phyloP scores from a whole-genome alignment of 805 yeast species.

The Zygotorulaspora florentina region DNA sequence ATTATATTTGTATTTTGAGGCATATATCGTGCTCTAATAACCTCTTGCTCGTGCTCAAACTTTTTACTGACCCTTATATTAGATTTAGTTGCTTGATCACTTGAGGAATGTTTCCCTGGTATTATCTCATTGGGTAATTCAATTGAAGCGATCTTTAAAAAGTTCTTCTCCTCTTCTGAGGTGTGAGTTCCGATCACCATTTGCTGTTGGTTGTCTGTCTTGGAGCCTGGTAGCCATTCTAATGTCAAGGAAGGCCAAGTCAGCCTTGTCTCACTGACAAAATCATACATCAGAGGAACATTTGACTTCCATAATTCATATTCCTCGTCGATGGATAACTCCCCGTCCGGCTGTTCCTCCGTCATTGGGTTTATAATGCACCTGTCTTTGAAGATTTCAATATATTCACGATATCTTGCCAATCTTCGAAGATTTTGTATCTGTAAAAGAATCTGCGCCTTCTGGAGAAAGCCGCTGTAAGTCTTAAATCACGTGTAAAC shows the following conservation, averaged over 20 bases:
- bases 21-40: slow-evolving; percentile 67
- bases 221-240: slow-evolving; percentile 60
- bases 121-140: slow-evolving; percentile 48
- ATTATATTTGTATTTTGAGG: slow-evolving; percentile 54
- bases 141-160: slow-evolving; percentile 60
- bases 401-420: too few relatives aligned
- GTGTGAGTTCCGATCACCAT: slow-evolving; percentile 70
- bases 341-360: slow-evolving; percentile 23
- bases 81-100: slow-evolving; percentile 32
- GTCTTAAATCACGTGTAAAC: background rate
- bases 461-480: background rate
- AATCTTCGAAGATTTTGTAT: background rate
- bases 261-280: slow-evolving; percentile 72
- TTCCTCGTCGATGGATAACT: slow-evolving; percentile 45
- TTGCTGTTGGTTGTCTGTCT: slow-evolving; percentile 42
- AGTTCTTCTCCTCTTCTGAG: slow-evolving; percentile 62
- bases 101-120: slow-evolving; percentile 29
- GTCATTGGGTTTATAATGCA: background rate
- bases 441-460: background rate
- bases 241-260: slow-evolving; percentile 80
- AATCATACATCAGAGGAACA: slow-evolving; percentile 78
- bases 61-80: slow-evolving; percentile 60
- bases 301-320: slow-evolving; percentile 78
- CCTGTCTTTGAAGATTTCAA: background rate
- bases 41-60: slow-evolving; percentile 57